phyloP scores from a whole-genome alignment of 345 rosid species.

The Raphanus sativus region DNA sequence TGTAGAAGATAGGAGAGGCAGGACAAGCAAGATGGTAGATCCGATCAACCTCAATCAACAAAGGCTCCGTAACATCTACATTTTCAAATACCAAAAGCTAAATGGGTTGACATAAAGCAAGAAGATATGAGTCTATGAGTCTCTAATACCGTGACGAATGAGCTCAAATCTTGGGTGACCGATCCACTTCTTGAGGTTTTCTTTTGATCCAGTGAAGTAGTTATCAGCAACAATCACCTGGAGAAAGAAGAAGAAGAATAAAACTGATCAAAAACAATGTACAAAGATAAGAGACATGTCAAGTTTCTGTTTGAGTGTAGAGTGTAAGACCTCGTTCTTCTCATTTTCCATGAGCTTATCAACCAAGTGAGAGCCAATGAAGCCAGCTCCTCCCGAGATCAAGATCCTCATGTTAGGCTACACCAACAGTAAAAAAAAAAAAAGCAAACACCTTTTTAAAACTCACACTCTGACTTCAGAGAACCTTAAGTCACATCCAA shows the following conservation, averaged over 20 bases:
- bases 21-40: slow-evolving; percentile 97
- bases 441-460: slow-evolving; percentile 9
- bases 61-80: slow-evolving; percentile 90
- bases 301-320: neutral
- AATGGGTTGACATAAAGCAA: neutral
- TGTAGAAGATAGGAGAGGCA: slow-evolving; percentile 97
- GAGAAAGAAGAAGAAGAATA: neutral
- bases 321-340: slow-evolving; percentile 67
- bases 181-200: slow-evolving; percentile 88
- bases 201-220: slow-evolving; percentile 90
- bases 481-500: neutral
- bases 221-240: slow-evolving; percentile 89
- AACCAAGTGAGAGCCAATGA: slow-evolving; percentile 94
- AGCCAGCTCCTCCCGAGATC: slow-evolving; percentile 97
- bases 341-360: slow-evolving; percentile 93
- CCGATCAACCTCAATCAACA: slow-evolving; percentile 85
- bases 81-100: neutral
- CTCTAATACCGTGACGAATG: slow-evolving; percentile 75
- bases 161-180: slow-evolving; percentile 98
- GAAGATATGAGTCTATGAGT: neutral
- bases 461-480: slow-evolving; percentile 1
- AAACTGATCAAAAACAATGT: neutral
- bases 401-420: slow-evolving; percentile 96
- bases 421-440: neutral
- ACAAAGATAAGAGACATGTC: neutral